These are phyloP conservation scores for Epithemia pelagica DNA, from an alignment of 108 stramenopile genomes.

Conservation along the genomic window DNA sequence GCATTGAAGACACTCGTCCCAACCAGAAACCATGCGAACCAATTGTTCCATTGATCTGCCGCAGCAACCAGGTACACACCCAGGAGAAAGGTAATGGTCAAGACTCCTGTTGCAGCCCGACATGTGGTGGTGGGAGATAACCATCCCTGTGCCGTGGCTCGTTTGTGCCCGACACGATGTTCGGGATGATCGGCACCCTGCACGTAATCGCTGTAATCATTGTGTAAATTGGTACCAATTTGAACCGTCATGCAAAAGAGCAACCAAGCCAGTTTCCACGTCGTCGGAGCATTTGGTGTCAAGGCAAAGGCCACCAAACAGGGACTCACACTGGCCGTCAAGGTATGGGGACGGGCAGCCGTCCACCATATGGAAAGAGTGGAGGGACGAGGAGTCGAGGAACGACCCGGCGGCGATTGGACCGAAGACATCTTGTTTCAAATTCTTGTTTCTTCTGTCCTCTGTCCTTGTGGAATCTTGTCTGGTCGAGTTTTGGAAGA, in stretches of 20 bases:
- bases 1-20: slow-evolving; percentile 71
- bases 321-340: slow-evolving; percentile 74
- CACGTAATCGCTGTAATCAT: slow-evolving; percentile 88
- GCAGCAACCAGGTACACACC: slow-evolving; percentile 32
- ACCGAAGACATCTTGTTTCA: too few species aligned
- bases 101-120: slow-evolving; percentile 40
- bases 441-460: too few species aligned
- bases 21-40: slow-evolving; percentile 37
- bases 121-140: slow-evolving; percentile 67
- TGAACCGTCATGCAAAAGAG: slow-evolving; percentile 63
- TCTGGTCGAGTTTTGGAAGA: too few species aligned
- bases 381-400: too few species aligned
- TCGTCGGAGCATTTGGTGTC: slow-evolving; percentile 1
- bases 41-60: slow-evolving; percentile 13
- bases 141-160: slow-evolving; percentile 89
- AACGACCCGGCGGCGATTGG: too few species aligned
- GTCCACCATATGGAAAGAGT: slow-evolving; percentile 68
- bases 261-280: slow-evolving; percentile 20
- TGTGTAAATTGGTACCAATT: slow-evolving; percentile 84
- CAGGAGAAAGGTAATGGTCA: slow-evolving; percentile 36
- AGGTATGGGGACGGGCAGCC: slow-evolving; percentile 83
- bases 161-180: slow-evolving; percentile 78
- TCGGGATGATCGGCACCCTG: slow-evolving; percentile 76
- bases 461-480: too few species aligned
- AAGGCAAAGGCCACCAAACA: slow-evolving; percentile 38